A percentile compares a stretch with the other conserved stretches of the same genome.
phyloP scores from a whole-genome alignment of 768 basidiomycete genomes.

The Gautieria morchelliformis region DNA sequence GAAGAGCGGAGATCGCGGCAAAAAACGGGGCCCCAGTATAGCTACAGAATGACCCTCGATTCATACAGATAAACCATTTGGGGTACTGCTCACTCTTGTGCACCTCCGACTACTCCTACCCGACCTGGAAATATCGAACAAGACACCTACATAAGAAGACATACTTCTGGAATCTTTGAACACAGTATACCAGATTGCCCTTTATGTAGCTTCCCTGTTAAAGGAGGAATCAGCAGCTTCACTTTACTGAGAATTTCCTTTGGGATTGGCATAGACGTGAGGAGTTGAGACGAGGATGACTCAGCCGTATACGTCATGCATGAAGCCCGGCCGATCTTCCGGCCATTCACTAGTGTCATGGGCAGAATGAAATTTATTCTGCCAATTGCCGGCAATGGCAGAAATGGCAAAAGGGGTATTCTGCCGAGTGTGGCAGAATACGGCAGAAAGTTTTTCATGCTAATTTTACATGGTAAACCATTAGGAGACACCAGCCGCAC shows the following conservation, averaged over 20 bases:
- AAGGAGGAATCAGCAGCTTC: conserved; percentile 79
- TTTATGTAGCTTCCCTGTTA: conserved; percentile 84
- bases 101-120: conserved; percentile 90
- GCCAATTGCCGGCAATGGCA: no score
- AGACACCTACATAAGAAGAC: neutral
- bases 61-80: neutral
- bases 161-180: neutral
- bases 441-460: no score
- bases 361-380: no score
- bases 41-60: conserved; percentile 31
- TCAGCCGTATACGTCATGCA: neutral
- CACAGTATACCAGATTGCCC: conserved; percentile 75
- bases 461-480: no score
- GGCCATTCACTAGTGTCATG: no score
- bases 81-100: conserved; percentile 73
- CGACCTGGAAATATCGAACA: conserved; percentile 41
- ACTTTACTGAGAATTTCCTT: conserved; percentile 59
- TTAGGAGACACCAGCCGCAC: no score
- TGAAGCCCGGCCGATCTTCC: no score
- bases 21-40: conserved; percentile 98
- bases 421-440: no score
- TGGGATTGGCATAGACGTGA: conserved; percentile 45
- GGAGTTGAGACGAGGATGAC: neutral
- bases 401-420: no score
- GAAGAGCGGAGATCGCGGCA: conserved; percentile 81